These are phyloP conservation scores for Cyclocybe cylindracea DNA, from an alignment of 768 basidiomycete species.

Conservation along the genomic window DNA sequence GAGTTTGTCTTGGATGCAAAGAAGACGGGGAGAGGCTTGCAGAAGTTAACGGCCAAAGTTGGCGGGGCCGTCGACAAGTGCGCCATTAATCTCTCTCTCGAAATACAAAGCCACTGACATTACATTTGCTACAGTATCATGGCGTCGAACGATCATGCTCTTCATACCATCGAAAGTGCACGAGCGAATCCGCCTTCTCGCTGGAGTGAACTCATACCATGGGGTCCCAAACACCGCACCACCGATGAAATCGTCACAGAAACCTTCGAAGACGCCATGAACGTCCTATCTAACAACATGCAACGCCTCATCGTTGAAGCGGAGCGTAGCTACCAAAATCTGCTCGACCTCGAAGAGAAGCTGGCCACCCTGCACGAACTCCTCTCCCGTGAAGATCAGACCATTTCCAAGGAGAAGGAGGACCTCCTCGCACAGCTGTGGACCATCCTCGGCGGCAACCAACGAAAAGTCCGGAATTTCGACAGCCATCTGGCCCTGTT, in stretches of 20 bases:
- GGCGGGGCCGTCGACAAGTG: slow-evolving; percentile 75
- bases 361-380: slow-evolving; percentile 59
- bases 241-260: slow-evolving; percentile 46
- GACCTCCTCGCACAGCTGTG: slow-evolving; percentile 68
- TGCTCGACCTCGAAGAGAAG: slow-evolving; percentile 64
- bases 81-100: slow-evolving; percentile 21
- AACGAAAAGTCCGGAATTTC: slow-evolving; percentile 45
- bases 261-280: slow-evolving; percentile 67
- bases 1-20: slow-evolving; percentile 65
- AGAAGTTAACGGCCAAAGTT: slow-evolving; percentile 66
- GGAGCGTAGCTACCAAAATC: slow-evolving; percentile 51
- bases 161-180: slow-evolving; percentile 53
- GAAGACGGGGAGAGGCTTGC: slow-evolving; percentile 57
- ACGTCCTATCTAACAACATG: slow-evolving; percentile 52
- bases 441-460: slow-evolving; percentile 70
- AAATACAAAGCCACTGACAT: background rate
- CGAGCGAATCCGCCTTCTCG: slow-evolving; percentile 34
- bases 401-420: slow-evolving; percentile 43
- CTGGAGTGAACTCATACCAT: slow-evolving; percentile 38
- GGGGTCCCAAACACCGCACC: slow-evolving; percentile 30
- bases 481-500: slow-evolving; percentile 55
- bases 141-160: slow-evolving; percentile 73
- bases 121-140: slow-evolving; percentile 49
- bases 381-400: slow-evolving; percentile 56
- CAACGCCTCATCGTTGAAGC: slow-evolving; percentile 67